Evolutionary conservation across 805 yeast genomes (phyloP).

Genomic region (Lipomyces yamadae): DNA sequence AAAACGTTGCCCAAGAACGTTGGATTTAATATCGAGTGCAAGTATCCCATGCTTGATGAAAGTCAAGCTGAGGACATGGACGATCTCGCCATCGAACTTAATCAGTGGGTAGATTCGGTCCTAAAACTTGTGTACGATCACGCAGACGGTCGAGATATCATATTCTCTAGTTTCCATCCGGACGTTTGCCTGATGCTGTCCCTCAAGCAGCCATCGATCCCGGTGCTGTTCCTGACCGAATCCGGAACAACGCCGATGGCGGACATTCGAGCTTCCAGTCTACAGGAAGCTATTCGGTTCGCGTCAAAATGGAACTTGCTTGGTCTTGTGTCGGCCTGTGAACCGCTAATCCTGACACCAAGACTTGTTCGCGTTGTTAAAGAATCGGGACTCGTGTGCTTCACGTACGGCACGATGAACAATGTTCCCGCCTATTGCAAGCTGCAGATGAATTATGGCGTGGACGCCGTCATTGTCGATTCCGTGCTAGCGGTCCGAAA

Average conservation of each 20-base stretch:
- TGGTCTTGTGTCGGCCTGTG: constrained; percentile 89
- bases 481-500: constrained; percentile 60
- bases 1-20: constrained; percentile 77
- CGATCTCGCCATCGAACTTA: constrained; percentile 78
- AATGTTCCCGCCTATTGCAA: constrained; percentile 83
- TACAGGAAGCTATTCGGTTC: constrained; percentile 89
- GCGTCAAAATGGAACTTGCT: constrained; percentile 88
- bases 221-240: constrained; percentile 87
- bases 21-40: constrained; percentile 90
- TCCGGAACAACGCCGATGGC: constrained; percentile 86
- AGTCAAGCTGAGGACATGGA: constrained; percentile 89
- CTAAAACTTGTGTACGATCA: constrained; percentile 77
- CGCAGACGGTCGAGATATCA: constrained; percentile 78
- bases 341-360: constrained; percentile 86
- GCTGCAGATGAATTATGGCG: constrained; percentile 89
- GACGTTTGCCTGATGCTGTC: constrained; percentile 86
- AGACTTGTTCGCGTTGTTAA: constrained; percentile 87
- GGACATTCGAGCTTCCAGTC: constrained; percentile 82
- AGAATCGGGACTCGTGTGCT: constrained; percentile 87
- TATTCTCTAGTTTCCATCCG: constrained; percentile 93
- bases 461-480: constrained; percentile 98
- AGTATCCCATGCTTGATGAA: constrained; percentile 94
- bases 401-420: constrained; percentile 84
- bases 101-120: constrained; percentile 86
- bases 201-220: constrained; percentile 81